These are phyloP conservation scores for Metschnikowia koreensis DNA, from an alignment of 805 yeast genomes.

Conservation along the genomic window DNA sequence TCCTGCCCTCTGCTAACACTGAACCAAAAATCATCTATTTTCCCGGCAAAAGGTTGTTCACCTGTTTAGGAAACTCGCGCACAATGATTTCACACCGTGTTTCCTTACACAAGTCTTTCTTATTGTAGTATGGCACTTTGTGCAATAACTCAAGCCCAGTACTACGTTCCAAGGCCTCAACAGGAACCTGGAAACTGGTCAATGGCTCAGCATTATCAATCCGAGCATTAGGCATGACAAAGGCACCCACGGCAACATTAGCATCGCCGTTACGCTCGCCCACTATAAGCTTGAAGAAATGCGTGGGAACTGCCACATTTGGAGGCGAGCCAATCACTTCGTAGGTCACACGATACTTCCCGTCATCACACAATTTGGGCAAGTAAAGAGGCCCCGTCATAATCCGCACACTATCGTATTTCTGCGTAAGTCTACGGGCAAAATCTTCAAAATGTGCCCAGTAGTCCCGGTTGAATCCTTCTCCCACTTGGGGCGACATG, in stretches of 20 bases:
- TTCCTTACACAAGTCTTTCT: conserved; percentile 73
- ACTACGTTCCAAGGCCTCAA: conserved; percentile 84
- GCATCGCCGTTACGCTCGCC: conserved; percentile 59
- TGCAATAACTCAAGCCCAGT: conserved; percentile 81
- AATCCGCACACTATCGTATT: conserved; percentile 73
- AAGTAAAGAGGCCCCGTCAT: conserved; percentile 93
- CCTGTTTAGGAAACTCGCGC: conserved; percentile 66
- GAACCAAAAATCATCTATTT: background rate
- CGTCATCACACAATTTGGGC: conserved; percentile 78
- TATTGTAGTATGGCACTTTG: conserved; percentile 55
- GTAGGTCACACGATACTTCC: conserved; percentile 79
- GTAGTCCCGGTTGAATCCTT: conserved; percentile 92
- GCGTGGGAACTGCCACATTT: conserved; percentile 94
- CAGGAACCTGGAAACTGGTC: conserved; percentile 77
- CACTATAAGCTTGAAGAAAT: conserved; percentile 85
- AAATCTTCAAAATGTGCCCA: conserved; percentile 98
- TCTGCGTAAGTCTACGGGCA: conserved; percentile 69
- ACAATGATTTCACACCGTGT: conserved; percentile 77
- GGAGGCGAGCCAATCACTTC: conserved; percentile 98
- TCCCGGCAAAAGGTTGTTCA: conserved; percentile 16
- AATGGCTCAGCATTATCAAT: conserved; percentile 73
- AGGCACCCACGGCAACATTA: conserved; percentile 78
- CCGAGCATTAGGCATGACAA: conserved; percentile 85
- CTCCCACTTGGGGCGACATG: conserved; percentile 97
- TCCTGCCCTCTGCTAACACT: no score